Evolutionary conservation across 768 basidiomycete species (phyloP).

Genomic region (Wakefieldia striispora): DNA sequence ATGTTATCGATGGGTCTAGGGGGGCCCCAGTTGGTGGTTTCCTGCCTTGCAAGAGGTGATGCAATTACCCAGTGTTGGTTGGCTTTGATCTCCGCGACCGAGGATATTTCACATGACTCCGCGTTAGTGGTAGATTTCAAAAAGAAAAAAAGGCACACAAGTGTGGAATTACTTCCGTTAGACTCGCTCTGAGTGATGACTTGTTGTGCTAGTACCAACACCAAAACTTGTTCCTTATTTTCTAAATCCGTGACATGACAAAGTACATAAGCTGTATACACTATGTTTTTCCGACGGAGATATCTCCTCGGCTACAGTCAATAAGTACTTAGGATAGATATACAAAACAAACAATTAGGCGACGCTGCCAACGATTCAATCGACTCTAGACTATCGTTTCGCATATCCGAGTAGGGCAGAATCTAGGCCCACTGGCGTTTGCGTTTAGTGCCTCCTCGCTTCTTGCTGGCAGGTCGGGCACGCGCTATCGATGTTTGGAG

Average conservation of each 20-base stretch:
- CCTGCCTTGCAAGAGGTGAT: constrained; percentile 1
- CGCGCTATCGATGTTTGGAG: constrained; percentile 40
- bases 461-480: constrained; percentile 42
- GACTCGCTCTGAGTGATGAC: constrained; percentile 6
- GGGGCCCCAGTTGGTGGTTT: constrained; percentile 3
- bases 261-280: constrained; percentile 12
- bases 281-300: constrained; percentile 10
- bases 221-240: constrained; percentile 9
- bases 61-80: constrained; percentile 6
- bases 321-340: constrained; percentile 18
- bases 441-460: constrained; percentile 23
- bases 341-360: constrained; percentile 22
- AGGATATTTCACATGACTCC: constrained; percentile 3
- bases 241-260: neutral
- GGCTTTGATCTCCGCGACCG: constrained; percentile 32
- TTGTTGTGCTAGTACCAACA: constrained; percentile 7
- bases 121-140: constrained; percentile 2
- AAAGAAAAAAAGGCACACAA: constrained; percentile 6
- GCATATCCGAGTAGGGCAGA: constrained; percentile 3
- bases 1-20: constrained; percentile 8
- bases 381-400: constrained; percentile 11
- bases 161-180: constrained; percentile 30
- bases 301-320: constrained; percentile 29
- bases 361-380: constrained; percentile 12
- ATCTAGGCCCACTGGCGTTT: constrained; percentile 4